Evolutionary conservation across 2,329 filamentous ascomycete genomes (phyloP).

Genomic region (Cladophialophora chaetospira): DNA sequence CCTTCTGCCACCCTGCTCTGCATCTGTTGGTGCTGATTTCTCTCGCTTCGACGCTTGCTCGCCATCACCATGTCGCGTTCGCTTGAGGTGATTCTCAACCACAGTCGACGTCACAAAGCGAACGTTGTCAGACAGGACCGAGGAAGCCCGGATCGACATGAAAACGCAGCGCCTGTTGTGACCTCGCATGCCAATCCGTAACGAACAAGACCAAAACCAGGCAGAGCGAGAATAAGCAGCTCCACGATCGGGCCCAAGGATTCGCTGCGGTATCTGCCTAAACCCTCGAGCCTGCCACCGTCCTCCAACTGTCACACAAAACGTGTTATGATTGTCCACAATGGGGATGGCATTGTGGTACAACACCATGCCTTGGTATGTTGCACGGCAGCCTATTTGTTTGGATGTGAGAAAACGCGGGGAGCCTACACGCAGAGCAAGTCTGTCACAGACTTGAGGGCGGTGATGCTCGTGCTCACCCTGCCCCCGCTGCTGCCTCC

Average conservation of each 20-base stretch:
- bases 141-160: not conserved
- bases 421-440: conserved; percentile 15
- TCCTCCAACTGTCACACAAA: conserved; percentile 22
- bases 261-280: conserved; percentile 11
- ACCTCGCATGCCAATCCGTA: too few relatives aligned
- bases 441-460: not conserved
- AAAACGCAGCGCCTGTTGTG: not conserved
- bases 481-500: conserved; percentile 2
- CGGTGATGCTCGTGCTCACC: not conserved
- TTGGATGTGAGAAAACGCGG: conserved; percentile 17
- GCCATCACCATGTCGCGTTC: not conserved
- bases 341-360: conserved; percentile 22
- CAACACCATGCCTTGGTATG: conserved; percentile 9
- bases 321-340: conserved; percentile 17
- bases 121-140: not conserved
- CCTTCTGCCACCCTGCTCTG: conserved; percentile 9
- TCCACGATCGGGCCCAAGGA: too few relatives aligned
- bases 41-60: not conserved
- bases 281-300: conserved; percentile 9
- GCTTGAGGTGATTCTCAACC: conserved; percentile 2
- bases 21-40: not conserved
- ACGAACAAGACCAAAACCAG: not conserved
- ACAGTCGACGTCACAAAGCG: not conserved
- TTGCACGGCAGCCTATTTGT: conserved; percentile 9
- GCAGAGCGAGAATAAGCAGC: too few relatives aligned